Evolutionary conservation across 1,284 basidiomycete genomes (phyloP).

Genomic region (Calocybe gambosa): DNA sequence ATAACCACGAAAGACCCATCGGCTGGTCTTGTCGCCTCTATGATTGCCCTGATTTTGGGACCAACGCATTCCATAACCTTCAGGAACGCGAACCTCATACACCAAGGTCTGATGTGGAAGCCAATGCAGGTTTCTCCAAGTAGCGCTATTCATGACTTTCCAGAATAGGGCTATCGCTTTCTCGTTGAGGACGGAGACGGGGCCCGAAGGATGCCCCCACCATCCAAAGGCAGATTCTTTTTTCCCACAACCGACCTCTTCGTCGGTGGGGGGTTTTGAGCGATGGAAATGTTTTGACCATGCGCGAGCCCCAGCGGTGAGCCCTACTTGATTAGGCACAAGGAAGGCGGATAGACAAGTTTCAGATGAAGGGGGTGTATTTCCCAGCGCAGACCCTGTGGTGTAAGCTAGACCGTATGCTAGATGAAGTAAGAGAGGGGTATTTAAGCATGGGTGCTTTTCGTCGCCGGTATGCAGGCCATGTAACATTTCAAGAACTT

Average conservation of each 20-base stretch:
- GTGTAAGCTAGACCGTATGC: slow-evolving; percentile 49
- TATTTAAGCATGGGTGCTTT: slow-evolving; percentile 14
- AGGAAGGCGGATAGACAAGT: slow-evolving; percentile 44
- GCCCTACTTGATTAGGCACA: slow-evolving; percentile 37
- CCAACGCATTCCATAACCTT: slow-evolving; percentile 64
- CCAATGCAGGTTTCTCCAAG: slow-evolving; percentile 58
- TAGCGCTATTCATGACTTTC: slow-evolving; percentile 40
- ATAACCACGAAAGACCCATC: slow-evolving; percentile 54
- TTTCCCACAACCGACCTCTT: slow-evolving; percentile 12
- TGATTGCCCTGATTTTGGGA: slow-evolving; percentile 36
- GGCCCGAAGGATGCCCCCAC: slow-evolving; percentile 51
- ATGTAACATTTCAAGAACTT: slow-evolving; percentile 20
- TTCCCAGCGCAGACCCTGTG: slow-evolving; percentile 50
- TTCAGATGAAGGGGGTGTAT: slow-evolving; percentile 35
- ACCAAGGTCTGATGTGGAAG: slow-evolving; percentile 51
- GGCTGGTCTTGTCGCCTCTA: slow-evolving; percentile 13
- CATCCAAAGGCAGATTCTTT: slow-evolving; percentile 32
- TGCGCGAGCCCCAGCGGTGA: slow-evolving; percentile 50
- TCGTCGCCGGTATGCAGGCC: slow-evolving; percentile 1
- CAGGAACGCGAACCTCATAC: slow-evolving; percentile 48
- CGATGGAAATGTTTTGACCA: slow-evolving; percentile 58
- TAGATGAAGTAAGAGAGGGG: slow-evolving; percentile 36
- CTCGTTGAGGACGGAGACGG: slow-evolving; percentile 44
- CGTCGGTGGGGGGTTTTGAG: slow-evolving; percentile 25
- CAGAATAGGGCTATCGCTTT: slow-evolving; percentile 42